phyloP scores from a whole-genome alignment of 108 stramenopile species.

The Tribonema minus region DNA sequence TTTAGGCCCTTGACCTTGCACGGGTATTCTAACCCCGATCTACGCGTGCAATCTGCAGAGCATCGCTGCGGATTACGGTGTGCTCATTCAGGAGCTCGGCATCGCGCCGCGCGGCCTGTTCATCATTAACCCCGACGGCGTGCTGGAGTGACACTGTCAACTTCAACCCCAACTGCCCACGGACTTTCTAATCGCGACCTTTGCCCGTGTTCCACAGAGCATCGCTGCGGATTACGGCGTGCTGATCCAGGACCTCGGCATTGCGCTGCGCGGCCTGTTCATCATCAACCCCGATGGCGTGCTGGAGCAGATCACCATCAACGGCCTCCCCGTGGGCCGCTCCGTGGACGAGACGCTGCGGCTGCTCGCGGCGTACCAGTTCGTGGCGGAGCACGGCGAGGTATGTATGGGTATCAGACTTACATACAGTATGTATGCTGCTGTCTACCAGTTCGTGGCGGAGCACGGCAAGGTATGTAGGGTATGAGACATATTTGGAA shows the following conservation, averaged over 20 bases:
- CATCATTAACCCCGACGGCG: constrained; percentile 57
- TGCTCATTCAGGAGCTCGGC: constrained; percentile 51
- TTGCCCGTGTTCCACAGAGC: background rate
- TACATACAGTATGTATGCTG: background rate
- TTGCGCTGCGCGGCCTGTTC: constrained; percentile 54
- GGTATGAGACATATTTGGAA: background rate
- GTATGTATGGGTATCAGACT: constrained; percentile 4
- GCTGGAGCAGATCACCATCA: constrained; percentile 55
- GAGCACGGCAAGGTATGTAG: constrained; percentile 52
- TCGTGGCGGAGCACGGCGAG: constrained; percentile 56
- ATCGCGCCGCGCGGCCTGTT: constrained; percentile 54
- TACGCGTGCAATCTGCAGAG: too few species aligned
- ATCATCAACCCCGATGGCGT: constrained; percentile 58
- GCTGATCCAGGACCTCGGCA: constrained; percentile 48
- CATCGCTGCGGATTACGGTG: constrained; percentile 7
- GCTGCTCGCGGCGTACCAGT: constrained; percentile 60
- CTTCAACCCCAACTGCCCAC: too few species aligned
- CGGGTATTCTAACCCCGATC: too few species aligned
- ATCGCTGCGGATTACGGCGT: constrained; percentile 22
- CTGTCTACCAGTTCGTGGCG: constrained; percentile 58
- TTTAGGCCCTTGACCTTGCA: too few species aligned
- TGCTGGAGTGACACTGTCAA: too few species aligned
- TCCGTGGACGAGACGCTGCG: constrained; percentile 60
- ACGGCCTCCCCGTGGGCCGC: constrained; percentile 60
- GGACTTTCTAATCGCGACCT: too few species aligned